Base-by-base conservation (phyloP, 73 alveolate species). In the Paramecium tetraurelia region DNA sequence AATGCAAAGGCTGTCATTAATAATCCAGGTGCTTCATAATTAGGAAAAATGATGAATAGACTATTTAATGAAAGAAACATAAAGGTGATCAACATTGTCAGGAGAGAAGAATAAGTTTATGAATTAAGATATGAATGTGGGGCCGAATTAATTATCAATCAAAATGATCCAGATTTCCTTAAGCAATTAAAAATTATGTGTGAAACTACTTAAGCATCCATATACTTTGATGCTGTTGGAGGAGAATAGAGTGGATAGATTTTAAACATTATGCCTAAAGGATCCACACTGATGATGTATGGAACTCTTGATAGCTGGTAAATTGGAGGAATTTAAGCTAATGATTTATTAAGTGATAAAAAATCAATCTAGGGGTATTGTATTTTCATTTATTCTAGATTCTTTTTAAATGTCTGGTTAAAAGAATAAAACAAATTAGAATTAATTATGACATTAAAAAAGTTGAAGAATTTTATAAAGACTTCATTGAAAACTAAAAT, bases 1-100 rank as follows among this genome's bases (percentile, higher is more conserved):
- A 92, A 96, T 75, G 97, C 94, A 24, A 85, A 57, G 12, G 92
- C 95, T 29, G 94, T 95, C 14, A 68, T 94, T 10, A 40, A 83
- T 71, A 93, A 94, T 50, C 96, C 96, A n/a, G 98, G 95, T 6
- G 58, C 88, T 31, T 93, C 97, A 3, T 63, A 93, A 76, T 89
- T 95, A 22, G 98, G 97, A 36, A 70, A 95, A 75, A 93, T 93
- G 98, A 46, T 95, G 92, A 95, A 75, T 58, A 72, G 92, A 24
- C 85, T 77, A 38, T 86, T 87, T 93, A 46, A 85, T 36, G 92
- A 92, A 63, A 58, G 35, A 35, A 89, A 92, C 2, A 69, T 95
- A 44, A 89, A 89, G 5, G 58, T 89, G 38, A 93, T 95, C 11
- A 93, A 68, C 53, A 95, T 94, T 68, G 96, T 95, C 38, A 92